These are phyloP conservation scores for Vanrija sp. DNA, from an alignment of 1,284 basidiomycete species.

Conservation along the genomic window DNA sequence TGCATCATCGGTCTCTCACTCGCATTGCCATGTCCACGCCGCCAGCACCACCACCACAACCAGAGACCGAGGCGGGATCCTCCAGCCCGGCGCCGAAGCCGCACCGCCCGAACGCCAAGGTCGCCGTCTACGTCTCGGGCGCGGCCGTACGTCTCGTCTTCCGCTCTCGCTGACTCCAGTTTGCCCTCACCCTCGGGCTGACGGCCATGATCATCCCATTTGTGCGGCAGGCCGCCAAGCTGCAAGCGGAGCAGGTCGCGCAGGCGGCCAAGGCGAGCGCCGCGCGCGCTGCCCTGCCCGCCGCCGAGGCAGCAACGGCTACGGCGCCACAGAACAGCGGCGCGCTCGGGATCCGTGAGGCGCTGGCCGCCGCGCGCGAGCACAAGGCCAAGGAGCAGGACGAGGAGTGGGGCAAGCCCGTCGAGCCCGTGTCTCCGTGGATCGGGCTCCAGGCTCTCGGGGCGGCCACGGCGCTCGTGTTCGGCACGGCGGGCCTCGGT, in stretches of 20 bases:
- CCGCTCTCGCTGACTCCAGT: constrained; percentile 13
- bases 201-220: constrained; percentile 35
- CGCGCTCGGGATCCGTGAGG: background rate
- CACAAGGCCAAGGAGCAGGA: constrained; percentile 31
- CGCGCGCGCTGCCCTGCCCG: background rate
- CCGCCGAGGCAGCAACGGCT: background rate
- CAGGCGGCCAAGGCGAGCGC: background rate
- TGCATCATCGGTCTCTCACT: background rate
- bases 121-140: constrained; percentile 39
- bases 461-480: constrained; percentile 40
- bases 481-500: constrained; percentile 33
- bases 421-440: constrained; percentile 16
- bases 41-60: background rate
- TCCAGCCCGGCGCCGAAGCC: background rate
- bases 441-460: constrained; percentile 37
- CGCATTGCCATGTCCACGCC: background rate
- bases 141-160: constrained; percentile 23
- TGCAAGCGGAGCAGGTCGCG: constrained; percentile 5
- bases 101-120: constrained; percentile 29
- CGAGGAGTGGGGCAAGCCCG: constrained; percentile 12
- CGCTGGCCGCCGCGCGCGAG: constrained; percentile 4
- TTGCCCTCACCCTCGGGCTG: constrained; percentile 36
- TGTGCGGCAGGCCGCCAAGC: constrained; percentile 30
- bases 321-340: background rate
- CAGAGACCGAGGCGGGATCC: background rate